A percentile compares a stretch with the other conserved stretches of the same genome.
Conservation (phyloP, 169 alveolate genomes). For the Plasmodium adleri region DNA sequence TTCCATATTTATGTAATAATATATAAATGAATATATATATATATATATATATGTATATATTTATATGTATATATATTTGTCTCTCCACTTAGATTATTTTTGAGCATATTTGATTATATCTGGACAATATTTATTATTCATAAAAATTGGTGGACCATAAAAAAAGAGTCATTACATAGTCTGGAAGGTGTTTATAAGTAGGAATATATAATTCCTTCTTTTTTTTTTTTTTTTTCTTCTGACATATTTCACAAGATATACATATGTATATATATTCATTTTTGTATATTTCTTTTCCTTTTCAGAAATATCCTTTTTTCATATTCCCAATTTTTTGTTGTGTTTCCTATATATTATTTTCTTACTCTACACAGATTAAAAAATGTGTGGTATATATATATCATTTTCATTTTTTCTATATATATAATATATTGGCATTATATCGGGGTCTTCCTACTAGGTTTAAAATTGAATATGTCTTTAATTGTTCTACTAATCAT, state of each 20-base stretch:
- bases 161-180: background rate
- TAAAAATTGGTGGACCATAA: slow-evolving; percentile 51
- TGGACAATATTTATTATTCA: slow-evolving; percentile 65
- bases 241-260: background rate
- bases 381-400: slow-evolving; percentile 61
- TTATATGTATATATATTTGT: background rate
- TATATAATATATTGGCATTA: slow-evolving; percentile 37
- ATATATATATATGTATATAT: background rate
- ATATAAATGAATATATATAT: background rate
- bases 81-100: slow-evolving; percentile 7
- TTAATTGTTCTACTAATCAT: slow-evolving; percentile 14
- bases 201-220: background rate
- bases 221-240: slow-evolving; percentile 5
- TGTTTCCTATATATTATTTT: slow-evolving; percentile 50
- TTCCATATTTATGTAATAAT: slow-evolving; percentile 48
- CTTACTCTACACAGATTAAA: slow-evolving; percentile 50
- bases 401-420: slow-evolving; percentile 26
- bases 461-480: slow-evolving; percentile 43
- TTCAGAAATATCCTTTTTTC: slow-evolving; percentile 39
- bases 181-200: slow-evolving; percentile 30
- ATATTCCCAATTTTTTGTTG: slow-evolving; percentile 18
- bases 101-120: slow-evolving; percentile 39
- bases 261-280: background rate
- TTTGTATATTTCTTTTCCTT: background rate
- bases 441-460: background rate